phyloP scores from a whole-genome alignment of 345 rosid genomes.

The Trapa bicornis region DNA sequence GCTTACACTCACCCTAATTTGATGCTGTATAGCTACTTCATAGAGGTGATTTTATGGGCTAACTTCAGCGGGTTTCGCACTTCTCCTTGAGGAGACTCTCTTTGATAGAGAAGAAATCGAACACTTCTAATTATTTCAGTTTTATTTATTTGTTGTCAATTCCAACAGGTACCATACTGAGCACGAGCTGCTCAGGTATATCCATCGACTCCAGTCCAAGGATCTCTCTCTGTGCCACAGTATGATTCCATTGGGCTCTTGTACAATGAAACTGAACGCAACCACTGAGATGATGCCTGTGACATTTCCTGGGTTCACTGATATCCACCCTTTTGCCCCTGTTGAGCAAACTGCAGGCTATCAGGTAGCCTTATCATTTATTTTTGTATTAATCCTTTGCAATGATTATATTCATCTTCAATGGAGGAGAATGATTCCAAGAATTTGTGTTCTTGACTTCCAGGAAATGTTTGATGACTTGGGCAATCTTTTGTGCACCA shows the following conservation, averaged over 20 bases:
- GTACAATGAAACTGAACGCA: constrained; percentile 97
- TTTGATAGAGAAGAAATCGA: background rate
- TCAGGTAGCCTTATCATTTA: constrained; percentile 35
- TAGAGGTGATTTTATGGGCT: background rate
- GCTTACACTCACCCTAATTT: background rate
- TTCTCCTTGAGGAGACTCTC: background rate
- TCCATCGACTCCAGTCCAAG: constrained; percentile 63
- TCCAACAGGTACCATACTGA: constrained; percentile 69
- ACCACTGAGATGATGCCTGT: constrained; percentile 98
- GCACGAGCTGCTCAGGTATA: constrained; percentile 87
- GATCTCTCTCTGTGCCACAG: constrained; percentile 98
- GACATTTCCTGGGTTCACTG: constrained; percentile 76
- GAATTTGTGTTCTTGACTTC: constrained; percentile 9
- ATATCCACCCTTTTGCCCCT: constrained; percentile 92
- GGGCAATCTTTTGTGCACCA: constrained; percentile 73
- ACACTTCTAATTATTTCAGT: background rate
- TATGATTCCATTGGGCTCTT: constrained; percentile 98
- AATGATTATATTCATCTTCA: background rate
- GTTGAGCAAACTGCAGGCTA: constrained; percentile 71
- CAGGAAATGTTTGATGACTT: constrained; percentile 89
- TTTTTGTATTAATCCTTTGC: constrained; percentile 2
- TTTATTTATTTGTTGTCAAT: constrained; percentile 9
- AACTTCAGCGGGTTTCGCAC: background rate
- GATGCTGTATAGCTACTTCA: no score
- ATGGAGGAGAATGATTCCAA: background rate